Percentiles rank a stretch among this genome's conserved stretches.
Conservation (phyloP, 768 basidiomycete genomes). For the Lactarius hatsudake region DNA sequence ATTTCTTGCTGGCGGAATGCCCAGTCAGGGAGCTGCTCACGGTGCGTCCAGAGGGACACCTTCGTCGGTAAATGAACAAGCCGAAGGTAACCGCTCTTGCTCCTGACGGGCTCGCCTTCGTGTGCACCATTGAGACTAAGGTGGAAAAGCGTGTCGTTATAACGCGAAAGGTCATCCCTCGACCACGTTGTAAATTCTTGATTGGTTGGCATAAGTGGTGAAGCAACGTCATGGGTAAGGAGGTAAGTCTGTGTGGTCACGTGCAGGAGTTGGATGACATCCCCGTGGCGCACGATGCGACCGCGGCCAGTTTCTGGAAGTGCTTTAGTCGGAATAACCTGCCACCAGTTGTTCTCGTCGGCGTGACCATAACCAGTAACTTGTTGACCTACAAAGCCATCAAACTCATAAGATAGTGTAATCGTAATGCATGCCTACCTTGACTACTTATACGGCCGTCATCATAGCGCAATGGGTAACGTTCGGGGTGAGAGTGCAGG, state of each 20-base stretch:
- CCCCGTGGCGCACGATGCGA: constrained; percentile 85
- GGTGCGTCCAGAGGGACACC: constrained; percentile 93
- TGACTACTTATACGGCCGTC: constrained; percentile 95
- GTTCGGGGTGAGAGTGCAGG: constrained; percentile 89
- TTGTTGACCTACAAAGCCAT: constrained; percentile 67
- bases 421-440: constrained; percentile 43
- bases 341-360: constrained; percentile 95
- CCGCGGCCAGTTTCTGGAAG: constrained; percentile 93
- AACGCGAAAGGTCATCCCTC: constrained; percentile 69
- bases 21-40: constrained; percentile 88
- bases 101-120: constrained; percentile 85
- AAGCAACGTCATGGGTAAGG: constrained; percentile 96
- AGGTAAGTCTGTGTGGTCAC: constrained; percentile 79
- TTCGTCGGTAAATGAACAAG: constrained; percentile 85
- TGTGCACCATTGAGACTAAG: constrained; percentile 68
- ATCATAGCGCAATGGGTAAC: constrained; percentile 90
- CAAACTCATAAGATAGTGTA: background rate
- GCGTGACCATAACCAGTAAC: constrained; percentile 94
- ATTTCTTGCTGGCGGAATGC: constrained; percentile 96
- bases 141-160: constrained; percentile 89
- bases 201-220: constrained; percentile 94
- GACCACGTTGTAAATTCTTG: constrained; percentile 96
- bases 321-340: constrained; percentile 91
- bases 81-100: constrained; percentile 90
- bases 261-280: constrained; percentile 86